Evolutionary conservation across 495 filamentous ascomycete species (phyloP), one percentile per base, ranked within the genome.

Genomic region (Aspergillus sclerotiicarbonarius): DNA sequence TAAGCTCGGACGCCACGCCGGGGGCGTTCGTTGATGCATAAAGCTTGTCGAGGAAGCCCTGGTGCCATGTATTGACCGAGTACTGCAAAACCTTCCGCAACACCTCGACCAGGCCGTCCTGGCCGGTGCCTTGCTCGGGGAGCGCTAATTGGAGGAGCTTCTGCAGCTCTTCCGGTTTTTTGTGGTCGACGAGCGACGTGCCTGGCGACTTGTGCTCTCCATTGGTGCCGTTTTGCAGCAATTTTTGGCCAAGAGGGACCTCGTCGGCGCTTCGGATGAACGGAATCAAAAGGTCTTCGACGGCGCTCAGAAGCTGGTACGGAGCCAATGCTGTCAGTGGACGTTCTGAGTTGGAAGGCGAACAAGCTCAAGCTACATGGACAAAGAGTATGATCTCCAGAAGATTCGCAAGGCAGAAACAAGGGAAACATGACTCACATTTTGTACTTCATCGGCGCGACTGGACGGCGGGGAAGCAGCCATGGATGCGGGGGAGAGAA

Each of bases 41-140:
- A 32, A 96, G 76, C 76, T 96, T 96, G 72, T 96, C 90, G 68
- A 97, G 72, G 73, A 98, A 96, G 8, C 92, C 94, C 66, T 92
- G 90, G 70, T 93, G 88, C 92, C 93, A 98, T 32, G 93, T 97
- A 72, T 98, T 98, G 64, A 96, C 93, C 49, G 85, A 89, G 75
- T 94, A 90, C 52, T 82, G 78, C 52, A 96, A 77, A 32, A 95
- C 76, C 62, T 84, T 80, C 58, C 83, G 73, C 29, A 93, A 77
- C 3, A 82, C 73, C 20, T 82, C 68, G 19, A 93, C 70, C 51
- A 96, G 68, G 0, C 91, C 91, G 13, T 88, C 83, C 64, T 88
- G 86, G 2, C 88, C 90, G 35, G 76, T 73, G 9, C 88, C 89
- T 45, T 81, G 72, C 12, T 76, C 70, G 1, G 91, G 90, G 7